Percentiles rank a stretch among this genome's conserved stretches.
phyloP scores from a whole-genome alignment of 2,329 filamentous ascomycete species.

The Sporothrix euskadiensis region DNA sequence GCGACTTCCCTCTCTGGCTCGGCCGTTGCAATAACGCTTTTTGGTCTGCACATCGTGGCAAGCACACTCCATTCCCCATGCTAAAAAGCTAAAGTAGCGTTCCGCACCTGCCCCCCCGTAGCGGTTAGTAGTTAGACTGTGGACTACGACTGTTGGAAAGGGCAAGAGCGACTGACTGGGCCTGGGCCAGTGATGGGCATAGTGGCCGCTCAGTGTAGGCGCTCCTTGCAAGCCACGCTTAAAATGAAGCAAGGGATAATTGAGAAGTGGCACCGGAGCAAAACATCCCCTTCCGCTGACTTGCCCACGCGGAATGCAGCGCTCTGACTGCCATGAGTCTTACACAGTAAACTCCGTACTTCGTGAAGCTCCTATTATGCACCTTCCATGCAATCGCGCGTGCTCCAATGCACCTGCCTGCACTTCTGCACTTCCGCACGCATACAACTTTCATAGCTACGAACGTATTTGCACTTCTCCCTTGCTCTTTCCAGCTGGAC shows the following conservation, averaged over 20 bases:
- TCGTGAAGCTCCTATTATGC: neutral
- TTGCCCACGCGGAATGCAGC: neutral
- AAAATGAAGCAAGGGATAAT: neutral
- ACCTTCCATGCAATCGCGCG: neutral
- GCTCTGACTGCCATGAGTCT: neutral
- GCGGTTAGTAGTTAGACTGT: neutral
- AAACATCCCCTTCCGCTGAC: neutral
- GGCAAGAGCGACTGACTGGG: neutral
- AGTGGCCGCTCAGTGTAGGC: neutral
- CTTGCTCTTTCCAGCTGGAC: constrained; percentile 2
- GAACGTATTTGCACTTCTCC: neutral
- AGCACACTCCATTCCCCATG: neutral
- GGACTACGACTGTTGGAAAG: neutral
- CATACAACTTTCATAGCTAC: neutral
- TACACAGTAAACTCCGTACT: too few relatives aligned
- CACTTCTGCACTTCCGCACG: neutral
- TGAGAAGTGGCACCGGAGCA: neutral
- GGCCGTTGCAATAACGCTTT: constrained; percentile 9
- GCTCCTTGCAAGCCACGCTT: neutral
- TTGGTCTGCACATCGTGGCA: constrained; percentile 6
- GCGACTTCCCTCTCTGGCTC: neutral
- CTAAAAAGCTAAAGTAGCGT: neutral
- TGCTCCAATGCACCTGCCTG: neutral
- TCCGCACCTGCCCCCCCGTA: neutral
- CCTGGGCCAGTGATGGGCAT: neutral